phyloP scores from a whole-genome alignment of 148 eudicot genomes.

The Talinum fruticosum region DNA sequence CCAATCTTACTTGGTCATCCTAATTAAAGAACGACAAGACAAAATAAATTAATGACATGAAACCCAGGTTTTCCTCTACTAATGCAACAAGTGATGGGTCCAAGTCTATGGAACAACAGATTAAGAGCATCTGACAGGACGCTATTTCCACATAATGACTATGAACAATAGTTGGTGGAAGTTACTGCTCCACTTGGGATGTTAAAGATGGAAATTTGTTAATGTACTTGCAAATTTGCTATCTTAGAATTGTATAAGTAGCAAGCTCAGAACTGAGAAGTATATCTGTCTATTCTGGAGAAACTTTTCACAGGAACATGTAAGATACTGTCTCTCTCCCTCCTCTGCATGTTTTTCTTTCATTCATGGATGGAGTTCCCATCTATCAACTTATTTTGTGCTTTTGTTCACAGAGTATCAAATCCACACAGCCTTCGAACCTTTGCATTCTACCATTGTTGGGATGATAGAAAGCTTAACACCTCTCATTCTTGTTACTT shows the following conservation, averaged over 20 bases:
- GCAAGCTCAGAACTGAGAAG: background rate
- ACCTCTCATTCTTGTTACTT: too few relatives aligned
- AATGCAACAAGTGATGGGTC: background rate
- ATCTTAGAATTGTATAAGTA: background rate
- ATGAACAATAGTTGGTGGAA: background rate
- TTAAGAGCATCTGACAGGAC: background rate
- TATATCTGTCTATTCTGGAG: background rate
- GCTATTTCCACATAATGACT: too few relatives aligned
- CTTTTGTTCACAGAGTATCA: background rate
- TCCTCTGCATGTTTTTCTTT: background rate
- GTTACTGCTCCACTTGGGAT: background rate
- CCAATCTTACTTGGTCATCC: background rate
- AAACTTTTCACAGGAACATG: background rate
- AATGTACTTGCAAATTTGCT: background rate
- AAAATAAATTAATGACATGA: background rate
- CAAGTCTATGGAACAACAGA: background rate
- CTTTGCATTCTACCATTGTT: background rate
- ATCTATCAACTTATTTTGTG: background rate
- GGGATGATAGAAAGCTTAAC: too few relatives aligned
- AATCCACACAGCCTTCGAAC: background rate
- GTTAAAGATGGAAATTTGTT: background rate
- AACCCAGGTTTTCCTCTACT: background rate
- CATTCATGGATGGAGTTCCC: background rate
- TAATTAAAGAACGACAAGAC: background rate
- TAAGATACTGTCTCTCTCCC: background rate